Evolutionary conservation across 108 stramenopile genomes (phyloP), one percentile per base, ranked within the genome.

Genomic region (Cyclostephanos tholiformis): DNA sequence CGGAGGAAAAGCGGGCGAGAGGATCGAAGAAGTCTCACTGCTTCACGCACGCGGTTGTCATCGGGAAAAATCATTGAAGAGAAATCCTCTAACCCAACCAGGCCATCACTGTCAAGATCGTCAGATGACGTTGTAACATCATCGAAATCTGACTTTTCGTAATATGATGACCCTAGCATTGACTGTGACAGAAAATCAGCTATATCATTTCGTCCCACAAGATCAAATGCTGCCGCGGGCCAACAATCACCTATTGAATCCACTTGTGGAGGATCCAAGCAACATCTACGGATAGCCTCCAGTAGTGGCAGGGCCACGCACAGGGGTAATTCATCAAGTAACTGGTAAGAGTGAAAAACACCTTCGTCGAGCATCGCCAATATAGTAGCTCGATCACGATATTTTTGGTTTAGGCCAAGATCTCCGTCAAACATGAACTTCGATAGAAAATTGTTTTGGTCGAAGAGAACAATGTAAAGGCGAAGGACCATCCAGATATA

Each of bases 1-100:
- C 77, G 76, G 4, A 98, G 83, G 64, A 84, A 95, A 9, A 86
- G 60, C 14, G 96, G 93, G n/a, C 82, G 80, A 12, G 95, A 96
- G 30, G 95, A 96, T 17, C 97, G 86, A 39, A 99, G 78, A 2
- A 98, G 81, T 52, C 92, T 84, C 35, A 92, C 90, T 20, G 88
- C 98, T 82, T 98, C 96, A 19, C 78, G 80, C 19, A 98, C 87
- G 23, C 96, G 87, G 67, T 90, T 94, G 82, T 96, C 96, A 36
- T 87, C 77, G 39, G 93, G 94, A 55, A 96, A 97, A 23, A 95
- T 88, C 84, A 97, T 87, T 6, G 95, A 76, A 5, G 95, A 90
- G 48, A 69, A 74, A n/a, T 82, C 53, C 67, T 96, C 95, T 25
- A 97, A 51, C 12, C 76, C 78, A 11, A 80, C 59, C 44, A 98